Conservation (phyloP, 1,284 basidiomycete genomes). For the Leccinum solheimii region DNA sequence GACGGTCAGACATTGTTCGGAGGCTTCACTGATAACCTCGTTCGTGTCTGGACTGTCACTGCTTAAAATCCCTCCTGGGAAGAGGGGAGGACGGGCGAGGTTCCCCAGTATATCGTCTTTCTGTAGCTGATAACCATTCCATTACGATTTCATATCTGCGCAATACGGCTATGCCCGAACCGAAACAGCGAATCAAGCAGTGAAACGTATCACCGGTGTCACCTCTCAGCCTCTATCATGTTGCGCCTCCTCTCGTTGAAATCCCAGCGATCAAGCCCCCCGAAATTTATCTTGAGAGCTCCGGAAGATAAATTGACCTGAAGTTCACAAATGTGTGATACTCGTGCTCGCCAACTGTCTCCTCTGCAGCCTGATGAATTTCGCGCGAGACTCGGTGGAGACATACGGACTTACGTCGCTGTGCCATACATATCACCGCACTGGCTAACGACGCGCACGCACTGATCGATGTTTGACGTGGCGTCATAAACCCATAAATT, state of each 20-base stretch:
- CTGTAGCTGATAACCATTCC: conserved; percentile 25
- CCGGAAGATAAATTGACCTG: conserved; percentile 64
- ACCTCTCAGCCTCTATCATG: conserved; percentile 47
- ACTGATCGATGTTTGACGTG: conserved; percentile 62
- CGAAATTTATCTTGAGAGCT: conserved; percentile 73
- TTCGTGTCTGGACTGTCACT: conserved; percentile 91
- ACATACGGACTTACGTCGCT: conserved; percentile 57
- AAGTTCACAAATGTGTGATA: conserved; percentile 67
- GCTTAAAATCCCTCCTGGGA: conserved; percentile 51
- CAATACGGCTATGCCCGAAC: neutral
- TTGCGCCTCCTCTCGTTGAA: conserved; percentile 61
- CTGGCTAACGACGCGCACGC: conserved; percentile 60
- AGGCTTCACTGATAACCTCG: conserved; percentile 90
- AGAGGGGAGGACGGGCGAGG: conserved; percentile 23
- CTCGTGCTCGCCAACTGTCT: conserved; percentile 76
- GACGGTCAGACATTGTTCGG: conserved; percentile 97
- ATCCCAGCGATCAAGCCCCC: conserved; percentile 73
- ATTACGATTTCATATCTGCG: conserved; percentile 16
- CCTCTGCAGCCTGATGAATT: conserved; percentile 46
- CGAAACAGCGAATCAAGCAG: neutral
- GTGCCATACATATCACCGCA: conserved; percentile 67
- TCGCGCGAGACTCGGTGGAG: neutral
- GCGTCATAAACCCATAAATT: conserved; percentile 74
- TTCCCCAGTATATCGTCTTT: conserved; percentile 26
- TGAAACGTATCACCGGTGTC: conserved; percentile 1